A percentile compares a stretch with the other conserved stretches of the same genome.
phyloP scores from a whole-genome alignment of 164 flowering plant species.

The Piper longum region DNA sequence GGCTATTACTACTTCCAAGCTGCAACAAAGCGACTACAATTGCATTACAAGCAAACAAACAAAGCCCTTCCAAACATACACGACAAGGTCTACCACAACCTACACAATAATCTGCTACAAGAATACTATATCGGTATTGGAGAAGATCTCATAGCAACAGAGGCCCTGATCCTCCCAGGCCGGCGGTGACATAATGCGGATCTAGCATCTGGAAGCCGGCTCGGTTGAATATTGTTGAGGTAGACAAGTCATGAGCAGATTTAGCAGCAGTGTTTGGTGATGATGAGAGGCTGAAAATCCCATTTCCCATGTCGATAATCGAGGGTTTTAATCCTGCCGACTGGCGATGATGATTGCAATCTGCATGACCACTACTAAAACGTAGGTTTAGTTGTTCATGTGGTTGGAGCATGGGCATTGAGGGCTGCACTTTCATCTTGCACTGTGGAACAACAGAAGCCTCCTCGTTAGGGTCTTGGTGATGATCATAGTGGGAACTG shows the following conservation, averaged over 20 bases:
- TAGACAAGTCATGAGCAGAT: conserved; percentile 19
- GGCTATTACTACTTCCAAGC: not conserved
- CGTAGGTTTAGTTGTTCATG: conserved; percentile 10
- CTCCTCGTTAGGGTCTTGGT: conserved; percentile 5
- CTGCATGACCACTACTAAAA: conserved; percentile 5
- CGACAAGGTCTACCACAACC: not conserved
- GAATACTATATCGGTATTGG: not conserved
- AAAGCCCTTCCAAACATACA: not conserved
- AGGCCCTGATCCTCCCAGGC: conserved; percentile 19
- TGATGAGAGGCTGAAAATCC: conserved; percentile 8
- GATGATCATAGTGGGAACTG: conserved; percentile 21
- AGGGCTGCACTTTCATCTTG: conserved; percentile 17
- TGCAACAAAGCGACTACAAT: not conserved
- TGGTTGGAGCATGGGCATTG: conserved; percentile 13
- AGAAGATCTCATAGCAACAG: conserved; percentile 4
- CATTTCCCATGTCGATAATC: conserved; percentile 23
- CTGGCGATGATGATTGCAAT: conserved; percentile 11
- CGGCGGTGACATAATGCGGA: conserved; percentile 8
- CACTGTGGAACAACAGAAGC: conserved; percentile 22
- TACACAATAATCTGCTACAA: not conserved
- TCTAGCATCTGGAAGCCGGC: conserved; percentile 24
- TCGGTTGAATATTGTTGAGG: conserved; percentile 26
- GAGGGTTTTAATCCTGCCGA: conserved; percentile 10
- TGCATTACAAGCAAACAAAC: not conserved
- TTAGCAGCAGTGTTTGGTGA: conserved; percentile 1